Conservation (phyloP, 495 filamentous ascomycete genomes). For the Trichocladium antarcticum region DNA sequence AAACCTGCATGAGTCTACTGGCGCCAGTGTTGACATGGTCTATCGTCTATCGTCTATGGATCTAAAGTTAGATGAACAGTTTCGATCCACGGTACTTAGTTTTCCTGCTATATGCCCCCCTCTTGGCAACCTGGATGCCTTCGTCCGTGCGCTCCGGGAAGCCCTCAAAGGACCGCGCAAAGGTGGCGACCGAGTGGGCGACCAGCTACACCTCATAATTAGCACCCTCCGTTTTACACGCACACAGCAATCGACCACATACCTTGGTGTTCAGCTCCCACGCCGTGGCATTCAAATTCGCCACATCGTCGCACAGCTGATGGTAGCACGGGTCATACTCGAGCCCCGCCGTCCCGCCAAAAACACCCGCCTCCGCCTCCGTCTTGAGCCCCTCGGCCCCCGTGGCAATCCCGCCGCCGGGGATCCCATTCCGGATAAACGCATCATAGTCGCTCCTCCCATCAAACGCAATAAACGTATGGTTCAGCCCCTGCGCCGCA, state of each 20-base stretch:
- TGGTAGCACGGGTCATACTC: slow-evolving; percentile 49
- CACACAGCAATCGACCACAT: neutral
- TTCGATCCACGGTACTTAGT: slow-evolving; percentile 32
- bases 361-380: slow-evolving; percentile 38
- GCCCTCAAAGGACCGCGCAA: slow-evolving; percentile 40
- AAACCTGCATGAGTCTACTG: too few relatives aligned
- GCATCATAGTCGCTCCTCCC: slow-evolving; percentile 48
- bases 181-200: slow-evolving; percentile 45
- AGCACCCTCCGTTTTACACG: neutral
- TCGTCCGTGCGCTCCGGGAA: slow-evolving; percentile 38
- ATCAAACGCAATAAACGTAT: slow-evolving; percentile 44
- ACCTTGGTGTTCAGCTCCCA: slow-evolving; percentile 47
- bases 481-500: slow-evolving; percentile 36
- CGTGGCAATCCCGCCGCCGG: slow-evolving; percentile 49
- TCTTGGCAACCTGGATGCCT: neutral
- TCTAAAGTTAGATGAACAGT: slow-evolving; percentile 22
- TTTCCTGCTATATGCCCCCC: slow-evolving; percentile 10
- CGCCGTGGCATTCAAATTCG: slow-evolving; percentile 41
- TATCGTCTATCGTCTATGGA: neutral
- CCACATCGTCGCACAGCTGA: slow-evolving; percentile 41
- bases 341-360: slow-evolving; percentile 42
- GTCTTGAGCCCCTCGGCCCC: slow-evolving; percentile 51
- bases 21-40: too few relatives aligned
- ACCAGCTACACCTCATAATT: slow-evolving; percentile 30
- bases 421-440: slow-evolving; percentile 44